Evolutionary conservation across 2,329 filamentous ascomycete genomes (phyloP).

Genomic region (Moelleriella libera): DNA sequence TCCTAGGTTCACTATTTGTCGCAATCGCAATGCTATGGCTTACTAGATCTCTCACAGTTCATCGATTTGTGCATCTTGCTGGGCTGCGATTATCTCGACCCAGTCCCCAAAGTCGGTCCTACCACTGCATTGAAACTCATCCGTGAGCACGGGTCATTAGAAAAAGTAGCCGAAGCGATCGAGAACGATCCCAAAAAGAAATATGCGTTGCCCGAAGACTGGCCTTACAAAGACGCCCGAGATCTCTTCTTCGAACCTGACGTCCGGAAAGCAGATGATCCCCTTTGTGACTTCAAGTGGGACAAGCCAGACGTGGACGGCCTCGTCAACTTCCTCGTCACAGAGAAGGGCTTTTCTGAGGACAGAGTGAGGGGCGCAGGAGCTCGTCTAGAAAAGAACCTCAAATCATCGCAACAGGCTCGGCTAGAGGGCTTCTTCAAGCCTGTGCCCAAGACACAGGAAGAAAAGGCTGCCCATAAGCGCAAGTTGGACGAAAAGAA

Average conservation of each 20-base stretch:
- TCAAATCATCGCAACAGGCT: slow-evolving; percentile 83
- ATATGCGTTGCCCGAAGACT: slow-evolving; percentile 83
- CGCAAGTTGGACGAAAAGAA: slow-evolving; percentile 87
- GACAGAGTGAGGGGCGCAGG: slow-evolving; percentile 76
- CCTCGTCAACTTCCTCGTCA: slow-evolving; percentile 76
- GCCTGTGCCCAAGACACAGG: slow-evolving; percentile 73
- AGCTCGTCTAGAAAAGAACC: slow-evolving; percentile 69
- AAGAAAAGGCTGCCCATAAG: slow-evolving; percentile 74
- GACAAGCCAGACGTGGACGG: slow-evolving; percentile 84
- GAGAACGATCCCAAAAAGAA: slow-evolving; percentile 65
- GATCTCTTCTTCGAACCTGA: slow-evolving; percentile 86
- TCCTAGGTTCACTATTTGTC: not conserved
- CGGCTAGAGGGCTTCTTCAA: slow-evolving; percentile 96
- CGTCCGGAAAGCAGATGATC: slow-evolving; percentile 68
- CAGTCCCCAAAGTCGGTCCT: slow-evolving; percentile 87
- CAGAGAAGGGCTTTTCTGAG: slow-evolving; percentile 93
- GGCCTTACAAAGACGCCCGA: slow-evolving; percentile 86
- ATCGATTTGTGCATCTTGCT: slow-evolving; percentile 96
- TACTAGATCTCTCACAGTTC: slow-evolving; percentile 46
- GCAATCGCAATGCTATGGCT: not conserved
- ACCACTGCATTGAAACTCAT: slow-evolving; percentile 88
- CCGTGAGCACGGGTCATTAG: slow-evolving; percentile 76
- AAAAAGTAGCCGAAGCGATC: slow-evolving; percentile 73
- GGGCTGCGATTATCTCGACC: slow-evolving; percentile 94
- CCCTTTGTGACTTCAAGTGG: slow-evolving; percentile 96